Evolutionary conservation across 148 eudicot genomes (phyloP), one percentile per base, ranked within the genome.

Genomic region (Arctostaphylos glauca): DNA sequence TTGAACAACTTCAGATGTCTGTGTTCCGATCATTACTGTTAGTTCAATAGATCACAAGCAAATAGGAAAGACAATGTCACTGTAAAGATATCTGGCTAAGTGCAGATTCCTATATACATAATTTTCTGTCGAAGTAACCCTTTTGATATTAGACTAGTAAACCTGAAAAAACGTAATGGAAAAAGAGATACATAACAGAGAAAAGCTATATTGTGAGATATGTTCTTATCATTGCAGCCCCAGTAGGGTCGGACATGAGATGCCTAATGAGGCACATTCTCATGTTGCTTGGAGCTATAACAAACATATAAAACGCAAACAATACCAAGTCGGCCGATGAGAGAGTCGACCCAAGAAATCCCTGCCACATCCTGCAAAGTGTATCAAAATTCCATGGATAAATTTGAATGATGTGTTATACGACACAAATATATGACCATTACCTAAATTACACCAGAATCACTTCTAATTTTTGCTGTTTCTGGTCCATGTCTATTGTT

Each of bases 301-400:
- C 85, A 86, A 96, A 96, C 99, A 96, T 96, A 71, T 92, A 92
- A 62, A 96, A 89, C 25, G 99, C 97, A 86, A 96, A 96, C 82
- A 94, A 72, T 78, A 92, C 56, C 15, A 96, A 95, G 88, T 96
- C 99, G 3, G 84, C 88, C 3, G 98, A 94, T 46, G 99, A 96
- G 14, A 96, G 92, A 82, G 89, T 88, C 2, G 99, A 96, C 7
- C 97, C 95, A 0, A 96, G 96, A 84, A 96, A 96, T 81, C 99
- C 99, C 79, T 86, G 90, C 92, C 94, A 96, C 99, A 96, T 96
- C 99, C 99, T 96, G 93, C 87, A 84, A 12, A 79, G 64, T 62
- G 31, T 49, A 68, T 81, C 78, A 83, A 74, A 74, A 41, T 3
- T 38, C n/a, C 77, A 31, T 77, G 56, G 71, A 41, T 18, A 62